Percentiles rank a stretch among this genome's conserved stretches.
Conservation (phyloP, 1,284 basidiomycete genomes). For the Schizopora paradoxa region DNA sequence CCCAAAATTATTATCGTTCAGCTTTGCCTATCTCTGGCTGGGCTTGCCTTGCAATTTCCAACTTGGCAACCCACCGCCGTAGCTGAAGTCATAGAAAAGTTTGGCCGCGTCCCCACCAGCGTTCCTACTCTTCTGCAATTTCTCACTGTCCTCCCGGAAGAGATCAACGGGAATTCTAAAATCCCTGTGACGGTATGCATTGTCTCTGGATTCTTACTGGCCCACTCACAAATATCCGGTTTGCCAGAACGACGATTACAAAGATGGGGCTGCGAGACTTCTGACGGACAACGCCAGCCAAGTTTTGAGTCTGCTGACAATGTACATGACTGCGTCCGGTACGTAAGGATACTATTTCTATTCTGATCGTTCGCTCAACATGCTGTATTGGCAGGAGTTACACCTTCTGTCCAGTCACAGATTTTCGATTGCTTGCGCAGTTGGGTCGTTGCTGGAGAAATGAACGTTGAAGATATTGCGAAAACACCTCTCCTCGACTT, state of each 20-base stretch:
- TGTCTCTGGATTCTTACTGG: not conserved
- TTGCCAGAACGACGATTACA: slow-evolving; percentile 74
- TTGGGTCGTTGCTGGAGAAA: slow-evolving; percentile 89
- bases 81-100: slow-evolving; percentile 77
- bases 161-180: slow-evolving; percentile 79
- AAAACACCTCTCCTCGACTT: slow-evolving; percentile 81
- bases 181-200: slow-evolving; percentile 81
- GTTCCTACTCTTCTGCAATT: slow-evolving; percentile 88
- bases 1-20: slow-evolving; percentile 88
- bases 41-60: slow-evolving; percentile 89
- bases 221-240: slow-evolving; percentile 4
- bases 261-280: slow-evolving; percentile 57
- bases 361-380: slow-evolving; percentile 6
- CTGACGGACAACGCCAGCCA: slow-evolving; percentile 70
- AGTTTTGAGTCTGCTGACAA: slow-evolving; percentile 74
- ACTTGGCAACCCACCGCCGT: slow-evolving; percentile 79
- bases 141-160: slow-evolving; percentile 88
- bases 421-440: slow-evolving; percentile 84
- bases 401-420: slow-evolving; percentile 73
- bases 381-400: slow-evolving; percentile 61
- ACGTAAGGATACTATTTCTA: slow-evolving; percentile 25
- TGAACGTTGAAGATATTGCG: slow-evolving; percentile 60
- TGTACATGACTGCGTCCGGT: slow-evolving; percentile 92
- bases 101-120: slow-evolving; percentile 79
- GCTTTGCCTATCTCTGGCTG: slow-evolving; percentile 84